Conservation (phyloP, 441 rosid species). For the Populus hybrid region DNA sequence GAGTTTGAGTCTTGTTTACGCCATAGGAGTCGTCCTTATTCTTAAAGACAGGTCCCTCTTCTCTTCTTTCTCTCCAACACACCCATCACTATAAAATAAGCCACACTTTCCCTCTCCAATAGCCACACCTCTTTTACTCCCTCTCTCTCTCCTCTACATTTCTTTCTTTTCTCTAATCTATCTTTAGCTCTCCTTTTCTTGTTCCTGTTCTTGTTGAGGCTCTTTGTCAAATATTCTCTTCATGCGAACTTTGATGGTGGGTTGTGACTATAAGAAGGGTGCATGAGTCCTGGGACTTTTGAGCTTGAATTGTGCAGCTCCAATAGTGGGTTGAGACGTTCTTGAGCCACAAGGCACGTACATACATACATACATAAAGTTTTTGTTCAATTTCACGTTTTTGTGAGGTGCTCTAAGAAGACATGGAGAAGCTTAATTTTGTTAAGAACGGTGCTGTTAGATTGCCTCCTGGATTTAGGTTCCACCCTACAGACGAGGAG, state of each 20-base stretch:
- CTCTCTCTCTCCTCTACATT: not conserved
- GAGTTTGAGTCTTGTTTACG: slow-evolving; percentile 86
- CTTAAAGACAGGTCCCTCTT: slow-evolving; percentile 19
- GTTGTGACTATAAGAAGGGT: slow-evolving; percentile 12
- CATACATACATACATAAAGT: not conserved
- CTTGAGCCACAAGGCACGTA: not conserved
- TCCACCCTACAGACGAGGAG: slow-evolving; percentile 96
- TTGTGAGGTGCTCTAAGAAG: not conserved
- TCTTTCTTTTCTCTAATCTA: not conserved
- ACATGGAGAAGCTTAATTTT: slow-evolving; percentile 76
- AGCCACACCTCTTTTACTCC: slow-evolving; percentile 13
- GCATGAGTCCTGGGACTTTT: not conserved
- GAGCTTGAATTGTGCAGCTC: slow-evolving; percentile 9
- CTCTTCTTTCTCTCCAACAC: slow-evolving; percentile 23
- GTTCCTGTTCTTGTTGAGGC: slow-evolving; percentile 5
- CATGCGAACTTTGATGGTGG: not conserved
- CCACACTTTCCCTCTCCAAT: not conserved
- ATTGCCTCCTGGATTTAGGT: slow-evolving; percentile 91
- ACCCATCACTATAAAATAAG: slow-evolving; percentile 44
- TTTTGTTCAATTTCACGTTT: not conserved
- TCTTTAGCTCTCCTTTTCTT: not conserved
- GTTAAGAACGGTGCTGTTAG: slow-evolving; percentile 75
- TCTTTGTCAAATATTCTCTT: not conserved
- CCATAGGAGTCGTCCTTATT: slow-evolving; percentile 60
- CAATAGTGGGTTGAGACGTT: slow-evolving; percentile 13